Evolutionary conservation across 2,329 filamentous ascomycete species (phyloP).

Genomic region (Botrytis paeoniae): DNA sequence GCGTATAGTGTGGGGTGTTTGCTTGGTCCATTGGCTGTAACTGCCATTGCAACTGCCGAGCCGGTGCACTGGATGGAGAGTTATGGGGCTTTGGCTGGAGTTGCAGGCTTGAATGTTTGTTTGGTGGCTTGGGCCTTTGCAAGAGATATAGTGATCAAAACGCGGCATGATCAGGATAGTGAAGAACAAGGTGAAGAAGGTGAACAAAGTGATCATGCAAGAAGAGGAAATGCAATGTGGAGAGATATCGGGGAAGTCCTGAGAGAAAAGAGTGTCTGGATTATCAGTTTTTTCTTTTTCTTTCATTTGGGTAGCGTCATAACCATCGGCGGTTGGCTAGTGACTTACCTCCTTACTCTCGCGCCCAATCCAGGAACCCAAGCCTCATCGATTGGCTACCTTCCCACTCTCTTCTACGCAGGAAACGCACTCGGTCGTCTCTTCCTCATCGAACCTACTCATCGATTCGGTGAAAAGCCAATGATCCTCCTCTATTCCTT

Average conservation of each 20-base stretch:
- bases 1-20: conserved; percentile 55
- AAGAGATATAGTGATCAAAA: background rate
- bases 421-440: conserved; percentile 56
- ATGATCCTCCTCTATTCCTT: conserved; percentile 56
- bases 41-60: conserved; percentile 46
- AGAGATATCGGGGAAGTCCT: conserved; percentile 47
- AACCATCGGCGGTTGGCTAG: conserved; percentile 58
- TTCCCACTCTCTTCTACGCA: conserved; percentile 58
- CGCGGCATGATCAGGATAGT: background rate
- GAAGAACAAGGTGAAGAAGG: background rate
- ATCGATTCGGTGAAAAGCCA: conserved; percentile 54
- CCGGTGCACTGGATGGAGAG: conserved; percentile 43
- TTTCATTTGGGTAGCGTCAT: conserved; percentile 56
- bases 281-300: conserved; percentile 62
- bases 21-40: conserved; percentile 54
- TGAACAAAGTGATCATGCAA: conserved; percentile 7
- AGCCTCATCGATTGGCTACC: conserved; percentile 50
- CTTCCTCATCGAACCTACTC: conserved; percentile 56
- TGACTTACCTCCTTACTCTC: conserved; percentile 51
- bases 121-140: background rate
- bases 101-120: background rate
- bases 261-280: conserved; percentile 49
- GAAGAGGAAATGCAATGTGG: conserved; percentile 40
- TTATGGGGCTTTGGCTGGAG: background rate
- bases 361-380: background rate